Percentiles rank a stretch among this genome's conserved stretches.
Conservation (phyloP, 371 early-diverging fungal genomes). For the Mortierella sp. region DNA sequence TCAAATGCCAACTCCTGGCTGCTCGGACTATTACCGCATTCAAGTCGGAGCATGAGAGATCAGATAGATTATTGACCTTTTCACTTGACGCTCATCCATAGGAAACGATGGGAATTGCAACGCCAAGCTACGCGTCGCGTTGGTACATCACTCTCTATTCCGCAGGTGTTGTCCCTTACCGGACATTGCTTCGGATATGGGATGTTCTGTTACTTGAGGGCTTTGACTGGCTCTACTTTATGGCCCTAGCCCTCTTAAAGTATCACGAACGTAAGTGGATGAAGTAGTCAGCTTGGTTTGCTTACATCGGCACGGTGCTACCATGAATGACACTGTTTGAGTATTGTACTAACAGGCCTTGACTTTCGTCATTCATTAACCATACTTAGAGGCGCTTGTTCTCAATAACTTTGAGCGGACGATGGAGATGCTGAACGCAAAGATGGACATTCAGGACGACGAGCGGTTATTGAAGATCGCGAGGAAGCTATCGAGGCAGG, state of each 20-base stretch:
- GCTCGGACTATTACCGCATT: background rate
- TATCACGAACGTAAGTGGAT: constrained; percentile 64
- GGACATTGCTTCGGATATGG: constrained; percentile 73
- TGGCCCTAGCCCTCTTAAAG: constrained; percentile 68
- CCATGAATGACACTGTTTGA: background rate
- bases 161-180: constrained; percentile 70
- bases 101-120: constrained; percentile 64
- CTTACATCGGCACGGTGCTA: background rate
- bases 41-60: background rate
- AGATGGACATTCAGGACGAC: constrained; percentile 68
- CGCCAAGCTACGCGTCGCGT: constrained; percentile 69
- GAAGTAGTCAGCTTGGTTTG: no score
- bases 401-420: constrained; percentile 65
- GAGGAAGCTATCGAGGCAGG: constrained; percentile 58
- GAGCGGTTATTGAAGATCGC: constrained; percentile 63
- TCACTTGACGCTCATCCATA: constrained; percentile 13
- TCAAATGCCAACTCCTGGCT: background rate
- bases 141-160: constrained; percentile 79
- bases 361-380: background rate
- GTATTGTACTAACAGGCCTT: background rate
- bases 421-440: constrained; percentile 66
- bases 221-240: constrained; percentile 71
- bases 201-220: constrained; percentile 71
- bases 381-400: constrained; percentile 57
- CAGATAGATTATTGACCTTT: background rate